These are phyloP conservation scores for Tylopilus subfusipes DNA, from an alignment of 768 basidiomycete species.

Conservation along the genomic window DNA sequence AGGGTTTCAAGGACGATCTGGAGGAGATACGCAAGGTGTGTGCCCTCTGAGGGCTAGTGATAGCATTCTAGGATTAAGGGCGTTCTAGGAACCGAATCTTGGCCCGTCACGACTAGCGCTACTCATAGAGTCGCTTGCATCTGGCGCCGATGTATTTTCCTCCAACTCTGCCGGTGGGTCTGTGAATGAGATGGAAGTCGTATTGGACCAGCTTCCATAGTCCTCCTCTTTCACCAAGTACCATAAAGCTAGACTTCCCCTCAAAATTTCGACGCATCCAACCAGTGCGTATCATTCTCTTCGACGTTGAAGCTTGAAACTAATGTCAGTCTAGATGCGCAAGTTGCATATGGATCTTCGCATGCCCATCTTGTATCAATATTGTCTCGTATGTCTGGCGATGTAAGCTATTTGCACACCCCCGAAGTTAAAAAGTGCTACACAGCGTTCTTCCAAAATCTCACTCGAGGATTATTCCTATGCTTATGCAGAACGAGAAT, in stretches of 20 bases:
- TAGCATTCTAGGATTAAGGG: background rate
- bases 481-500: too few species aligned
- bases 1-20: constrained; percentile 81
- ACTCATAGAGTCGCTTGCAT: constrained; percentile 71
- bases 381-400: too few species aligned
- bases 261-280: background rate
- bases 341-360: too few species aligned
- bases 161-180: constrained; percentile 35
- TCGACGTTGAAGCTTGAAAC: background rate
- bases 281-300: background rate
- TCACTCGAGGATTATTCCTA: too few species aligned
- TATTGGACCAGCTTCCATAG: constrained; percentile 40
- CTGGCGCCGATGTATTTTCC: constrained; percentile 71
- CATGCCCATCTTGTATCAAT: background rate
- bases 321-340: background rate
- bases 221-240: background rate
- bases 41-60: background rate
- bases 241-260: background rate
- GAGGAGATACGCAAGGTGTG: constrained; percentile 77
- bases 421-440: too few species aligned
- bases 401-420: too few species aligned
- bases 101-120: constrained; percentile 64
- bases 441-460: too few species aligned
- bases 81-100: constrained; percentile 58
- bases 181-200: constrained; percentile 74